Percentiles rank a stretch among this genome's conserved stretches.
Evolutionary conservation across 2,329 filamentous ascomycete species (phyloP).

Genomic region (Aspergillus jensenii): DNA sequence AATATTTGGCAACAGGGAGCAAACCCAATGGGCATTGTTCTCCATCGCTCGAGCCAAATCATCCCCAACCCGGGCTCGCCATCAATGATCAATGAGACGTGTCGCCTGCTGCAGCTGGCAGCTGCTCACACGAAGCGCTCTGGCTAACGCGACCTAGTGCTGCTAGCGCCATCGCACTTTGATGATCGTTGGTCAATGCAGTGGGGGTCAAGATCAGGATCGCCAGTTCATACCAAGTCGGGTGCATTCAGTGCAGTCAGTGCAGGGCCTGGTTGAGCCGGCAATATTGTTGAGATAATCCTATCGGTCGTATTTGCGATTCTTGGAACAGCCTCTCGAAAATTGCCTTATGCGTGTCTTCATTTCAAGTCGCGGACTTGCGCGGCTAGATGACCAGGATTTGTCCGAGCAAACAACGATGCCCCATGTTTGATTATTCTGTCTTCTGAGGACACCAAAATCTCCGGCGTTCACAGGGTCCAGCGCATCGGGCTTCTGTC

Average conservation of each 20-base stretch:
- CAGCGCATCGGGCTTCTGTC: slow-evolving; percentile 5
- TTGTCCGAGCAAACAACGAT: no score
- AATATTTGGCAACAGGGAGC: background rate
- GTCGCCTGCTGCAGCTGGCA: slow-evolving; percentile 14
- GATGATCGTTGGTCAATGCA: slow-evolving; percentile 12
- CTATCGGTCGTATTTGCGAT: background rate
- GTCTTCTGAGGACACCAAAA: background rate
- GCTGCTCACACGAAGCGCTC: slow-evolving; percentile 14
- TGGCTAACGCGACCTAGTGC: slow-evolving; percentile 18
- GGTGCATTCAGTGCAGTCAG: background rate
- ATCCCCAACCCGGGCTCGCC: slow-evolving; percentile 3
- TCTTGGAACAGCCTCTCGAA: slow-evolving; percentile 1
- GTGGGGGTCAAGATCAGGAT: slow-evolving; percentile 1
- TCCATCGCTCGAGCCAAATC: slow-evolving; percentile 5
- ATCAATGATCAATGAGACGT: slow-evolving; percentile 22
- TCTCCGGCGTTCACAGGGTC: background rate
- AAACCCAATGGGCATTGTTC: slow-evolving; percentile 12
- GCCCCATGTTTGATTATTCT: background rate
- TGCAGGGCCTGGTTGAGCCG: background rate
- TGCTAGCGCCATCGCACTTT: slow-evolving; percentile 15
- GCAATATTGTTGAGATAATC: background rate
- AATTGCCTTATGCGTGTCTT: background rate
- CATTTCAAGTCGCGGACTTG: background rate
- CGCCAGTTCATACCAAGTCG: background rate
- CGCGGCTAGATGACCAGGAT: background rate